Evolutionary conservation across 2,329 filamentous ascomycete species (phyloP), one percentile per base, ranked within the genome.

Genomic region (Phyllosticta citriasiana): DNA sequence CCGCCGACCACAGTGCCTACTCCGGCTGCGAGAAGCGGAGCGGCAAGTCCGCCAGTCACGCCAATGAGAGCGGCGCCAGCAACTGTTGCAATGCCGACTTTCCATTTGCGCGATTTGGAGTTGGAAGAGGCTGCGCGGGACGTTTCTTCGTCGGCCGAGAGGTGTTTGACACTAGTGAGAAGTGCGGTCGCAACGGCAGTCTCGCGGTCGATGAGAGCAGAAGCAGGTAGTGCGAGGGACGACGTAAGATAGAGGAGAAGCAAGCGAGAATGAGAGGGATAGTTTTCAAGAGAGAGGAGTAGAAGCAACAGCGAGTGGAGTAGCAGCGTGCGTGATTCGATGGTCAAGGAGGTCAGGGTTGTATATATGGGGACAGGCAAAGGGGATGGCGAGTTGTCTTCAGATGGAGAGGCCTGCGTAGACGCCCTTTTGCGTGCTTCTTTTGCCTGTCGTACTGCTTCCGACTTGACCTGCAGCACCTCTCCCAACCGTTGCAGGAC

Each of bases 1-100:
- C 90, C 90, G 25, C 88, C 86, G 77, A 92, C 88, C 0, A 93
- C 80, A 0, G 84, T 86, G 25, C 92, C 92, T 51, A 97, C 81
- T 0, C 90, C 89, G 9, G 88, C 90, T 22, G 85, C 86, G 14
- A 89, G 82, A 2, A 97, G 78, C 0, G 91, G 87, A 1, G 88
- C 85, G 8, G 90, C 88, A 9, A 97, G 82, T 33, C 88, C 88
- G 27, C 88, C 88, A 0, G 91, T 96, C 3, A 89, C 83, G 9
- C 86, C 86, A n/a, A 97, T 92, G 1, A 96, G 78, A 0, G 89
- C 89, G 1, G 93, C 93, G 10, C 93, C 93, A 0, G 90, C 91
- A 0, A 95, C 90, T 8, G 88, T 89, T 0, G 92, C 93, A 26
- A 97, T 79, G 0, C 92, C 91, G 22, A 97, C 91, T 71, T 91